These are phyloP conservation scores for Crepidotus variabilis DNA, from an alignment of 768 basidiomycete species.

Conservation along the genomic window DNA sequence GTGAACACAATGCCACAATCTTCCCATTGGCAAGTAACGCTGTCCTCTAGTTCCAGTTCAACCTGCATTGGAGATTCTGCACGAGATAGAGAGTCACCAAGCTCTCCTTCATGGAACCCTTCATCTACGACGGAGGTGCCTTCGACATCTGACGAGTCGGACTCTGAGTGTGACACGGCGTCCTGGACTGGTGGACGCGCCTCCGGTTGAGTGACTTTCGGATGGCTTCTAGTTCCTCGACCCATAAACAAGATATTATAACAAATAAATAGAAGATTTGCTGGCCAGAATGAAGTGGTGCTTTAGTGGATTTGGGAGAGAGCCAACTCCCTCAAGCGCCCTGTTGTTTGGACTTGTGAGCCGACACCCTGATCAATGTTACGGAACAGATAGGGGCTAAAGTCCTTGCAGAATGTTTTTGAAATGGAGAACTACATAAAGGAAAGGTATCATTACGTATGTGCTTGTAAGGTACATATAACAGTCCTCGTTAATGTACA, in stretches of 20 bases:
- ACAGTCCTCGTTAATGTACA: not conserved
- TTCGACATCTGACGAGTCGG: conserved; percentile 27
- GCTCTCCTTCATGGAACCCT: conserved; percentile 15
- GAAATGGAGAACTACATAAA: too few relatives aligned
- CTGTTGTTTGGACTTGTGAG: not conserved
- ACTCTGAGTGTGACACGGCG: conserved; percentile 19
- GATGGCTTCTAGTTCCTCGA: not conserved
- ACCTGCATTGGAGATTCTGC: conserved; percentile 32
- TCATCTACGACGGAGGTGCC: conserved; percentile 18
- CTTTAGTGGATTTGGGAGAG: not conserved
- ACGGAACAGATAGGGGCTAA: too few relatives aligned
- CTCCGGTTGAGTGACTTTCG: not conserved
- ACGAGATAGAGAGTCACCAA: conserved; percentile 30
- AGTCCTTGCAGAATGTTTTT: too few relatives aligned
- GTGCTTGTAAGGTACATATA: too few relatives aligned
- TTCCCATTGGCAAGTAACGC: conserved; percentile 80
- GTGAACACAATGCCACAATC: conserved; percentile 74
- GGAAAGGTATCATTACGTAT: too few relatives aligned
- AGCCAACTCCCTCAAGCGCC: not conserved
- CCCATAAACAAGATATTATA: not conserved
- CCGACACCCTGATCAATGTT: not conserved
- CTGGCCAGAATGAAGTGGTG: not conserved
- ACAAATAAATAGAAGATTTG: not conserved
- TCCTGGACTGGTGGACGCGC: not conserved
- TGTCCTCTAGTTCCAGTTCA: conserved; percentile 40